Conservation (phyloP, 2,329 filamentous ascomycete species). For the Emydomyces testavorans region DNA sequence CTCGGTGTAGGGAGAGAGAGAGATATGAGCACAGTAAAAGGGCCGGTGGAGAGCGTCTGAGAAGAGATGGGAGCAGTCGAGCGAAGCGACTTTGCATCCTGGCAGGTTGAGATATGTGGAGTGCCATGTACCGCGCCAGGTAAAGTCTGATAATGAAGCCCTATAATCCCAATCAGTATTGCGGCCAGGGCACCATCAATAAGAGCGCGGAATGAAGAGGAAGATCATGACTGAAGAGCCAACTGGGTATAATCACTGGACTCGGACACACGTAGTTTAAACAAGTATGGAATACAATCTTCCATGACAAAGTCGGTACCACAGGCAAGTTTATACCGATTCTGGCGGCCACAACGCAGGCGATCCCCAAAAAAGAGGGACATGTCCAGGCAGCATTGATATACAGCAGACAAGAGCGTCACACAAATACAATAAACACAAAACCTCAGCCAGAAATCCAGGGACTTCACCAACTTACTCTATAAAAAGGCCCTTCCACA, state of each 20-base stretch:
- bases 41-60: constrained; percentile 84
- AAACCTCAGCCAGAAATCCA: neutral
- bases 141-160: constrained; percentile 29
- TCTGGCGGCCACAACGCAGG: too few relatives aligned
- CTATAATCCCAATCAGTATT: constrained; percentile 8
- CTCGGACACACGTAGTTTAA: too few relatives aligned
- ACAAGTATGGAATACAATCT: too few relatives aligned
- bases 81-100: constrained; percentile 41
- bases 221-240: too few relatives aligned
- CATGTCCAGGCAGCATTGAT: too few relatives aligned
- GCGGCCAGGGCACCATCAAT: neutral
- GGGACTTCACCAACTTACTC: constrained; percentile 49
- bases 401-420: neutral
- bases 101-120: constrained; percentile 58
- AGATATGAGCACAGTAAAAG: constrained; percentile 74
- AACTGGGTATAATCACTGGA: too few relatives aligned
- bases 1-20: constrained; percentile 52
- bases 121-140: constrained; percentile 77
- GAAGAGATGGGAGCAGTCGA: constrained; percentile 69
- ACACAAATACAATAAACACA: neutral
- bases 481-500: constrained; percentile 79
- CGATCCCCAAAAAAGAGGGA: too few relatives aligned
- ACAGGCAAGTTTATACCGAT: too few relatives aligned
- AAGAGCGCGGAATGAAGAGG: too few relatives aligned
- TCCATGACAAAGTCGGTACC: too few relatives aligned